phyloP scores from a whole-genome alignment of 2,329 filamentous ascomycete species.

The Septoria linicola region DNA sequence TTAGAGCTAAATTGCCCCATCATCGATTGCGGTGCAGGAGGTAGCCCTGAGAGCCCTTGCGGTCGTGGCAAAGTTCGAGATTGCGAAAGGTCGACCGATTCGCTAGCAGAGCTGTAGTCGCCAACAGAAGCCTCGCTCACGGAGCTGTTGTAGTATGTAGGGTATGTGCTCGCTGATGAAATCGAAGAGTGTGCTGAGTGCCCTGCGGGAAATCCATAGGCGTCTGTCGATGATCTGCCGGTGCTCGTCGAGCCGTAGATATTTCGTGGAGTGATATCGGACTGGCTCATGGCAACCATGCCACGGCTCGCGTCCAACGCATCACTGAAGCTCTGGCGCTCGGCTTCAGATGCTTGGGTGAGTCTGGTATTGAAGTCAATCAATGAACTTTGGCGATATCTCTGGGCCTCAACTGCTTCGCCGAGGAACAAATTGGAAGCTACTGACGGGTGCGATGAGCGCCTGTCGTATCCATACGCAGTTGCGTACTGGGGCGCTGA shows the following conservation, averaged over 20 bases:
- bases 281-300: slow-evolving; percentile 91
- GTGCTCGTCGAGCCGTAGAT: slow-evolving; percentile 67
- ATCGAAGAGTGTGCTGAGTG: slow-evolving; percentile 88
- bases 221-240: slow-evolving; percentile 67
- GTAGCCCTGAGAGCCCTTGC: slow-evolving; percentile 63
- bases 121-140: slow-evolving; percentile 78
- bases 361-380: slow-evolving; percentile 63
- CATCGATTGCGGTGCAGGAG: slow-evolving; percentile 90
- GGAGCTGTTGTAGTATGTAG: slow-evolving; percentile 78
- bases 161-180: slow-evolving; percentile 76
- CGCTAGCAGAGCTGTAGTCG: slow-evolving; percentile 90
- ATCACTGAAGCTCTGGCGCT: slow-evolving; percentile 73
- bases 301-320: slow-evolving; percentile 89
- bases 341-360: slow-evolving; percentile 56
- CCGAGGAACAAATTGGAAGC: slow-evolving; percentile 54
- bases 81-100: slow-evolving; percentile 73
- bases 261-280: slow-evolving; percentile 78
- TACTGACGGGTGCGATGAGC: slow-evolving; percentile 84
- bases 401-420: slow-evolving; percentile 46
- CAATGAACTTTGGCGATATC: slow-evolving; percentile 59
- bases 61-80: slow-evolving; percentile 83
- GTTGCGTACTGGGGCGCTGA: slow-evolving; percentile 70
- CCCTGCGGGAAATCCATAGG: slow-evolving; percentile 84
- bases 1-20: slow-evolving; percentile 99
- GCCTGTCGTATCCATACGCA: slow-evolving; percentile 60